phyloP scores from a whole-genome alignment of 1,139 yeast species.

The Tardiomyces depauwii region DNA sequence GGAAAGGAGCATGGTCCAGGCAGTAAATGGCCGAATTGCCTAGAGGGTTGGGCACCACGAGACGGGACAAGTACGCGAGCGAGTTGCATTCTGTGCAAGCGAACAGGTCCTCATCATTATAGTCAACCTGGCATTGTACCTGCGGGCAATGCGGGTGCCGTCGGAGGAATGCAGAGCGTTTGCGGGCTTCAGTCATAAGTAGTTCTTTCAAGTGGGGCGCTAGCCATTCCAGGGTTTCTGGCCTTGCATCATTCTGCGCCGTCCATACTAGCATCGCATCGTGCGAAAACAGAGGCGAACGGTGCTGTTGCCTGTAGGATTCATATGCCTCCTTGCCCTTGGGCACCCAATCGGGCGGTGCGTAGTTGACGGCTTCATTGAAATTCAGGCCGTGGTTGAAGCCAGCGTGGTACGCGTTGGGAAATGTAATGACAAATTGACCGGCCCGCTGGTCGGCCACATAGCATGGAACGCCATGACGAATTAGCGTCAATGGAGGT shows the following conservation, averaged over 20 bases:
- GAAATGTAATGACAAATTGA: conserved; percentile 76
- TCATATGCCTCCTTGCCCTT: conserved; percentile 13
- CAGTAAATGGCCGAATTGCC: conserved; percentile 11
- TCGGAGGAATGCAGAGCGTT: background rate
- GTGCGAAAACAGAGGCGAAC: conserved; percentile 29
- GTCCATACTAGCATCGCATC: conserved; percentile 24
- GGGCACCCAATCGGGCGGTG: conserved; percentile 56
- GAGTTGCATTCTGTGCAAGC: conserved; percentile 16
- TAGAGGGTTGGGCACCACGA: conserved; percentile 9
- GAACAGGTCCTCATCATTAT: conserved; percentile 16
- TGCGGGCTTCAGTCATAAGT: background rate
- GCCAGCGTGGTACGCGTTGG: conserved; percentile 82
- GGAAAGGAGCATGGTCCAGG: conserved; percentile 11
- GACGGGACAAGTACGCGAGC: conserved; percentile 18
- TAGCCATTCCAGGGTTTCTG: conserved; percentile 25
- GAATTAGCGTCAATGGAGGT: conserved; percentile 48
- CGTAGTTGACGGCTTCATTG: conserved; percentile 82
- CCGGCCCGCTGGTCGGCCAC: conserved; percentile 76
- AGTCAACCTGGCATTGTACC: conserved; percentile 11
- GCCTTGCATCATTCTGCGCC: conserved; percentile 18
- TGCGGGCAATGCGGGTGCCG: background rate
- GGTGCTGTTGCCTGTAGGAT: conserved; percentile 19
- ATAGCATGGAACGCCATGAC: conserved; percentile 48
- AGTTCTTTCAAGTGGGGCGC: conserved; percentile 12
- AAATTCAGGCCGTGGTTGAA: conserved; percentile 77